Percentiles rank a stretch among this genome's conserved stretches.
Conservation (phyloP, 2,329 filamentous ascomycete species). For the Diaporthe sp. region DNA sequence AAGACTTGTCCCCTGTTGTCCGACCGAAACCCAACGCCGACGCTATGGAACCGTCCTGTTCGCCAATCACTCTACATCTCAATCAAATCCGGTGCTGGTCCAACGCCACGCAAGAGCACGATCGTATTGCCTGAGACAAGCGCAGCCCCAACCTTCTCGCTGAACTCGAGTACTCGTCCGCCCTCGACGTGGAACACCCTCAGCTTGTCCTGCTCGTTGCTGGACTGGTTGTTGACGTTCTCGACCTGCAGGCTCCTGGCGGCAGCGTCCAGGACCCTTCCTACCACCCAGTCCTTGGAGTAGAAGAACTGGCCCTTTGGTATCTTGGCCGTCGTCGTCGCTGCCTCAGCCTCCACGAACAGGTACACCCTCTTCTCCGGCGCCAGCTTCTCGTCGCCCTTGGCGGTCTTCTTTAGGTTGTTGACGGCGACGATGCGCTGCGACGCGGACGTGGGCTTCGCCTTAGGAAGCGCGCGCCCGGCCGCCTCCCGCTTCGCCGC, state of each 20-base stretch:
- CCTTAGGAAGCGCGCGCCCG: slow-evolving; percentile 71
- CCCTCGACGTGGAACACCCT: slow-evolving; percentile 95
- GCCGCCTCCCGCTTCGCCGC: slow-evolving; percentile 77
- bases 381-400: slow-evolving; percentile 87
- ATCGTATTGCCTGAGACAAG: slow-evolving; percentile 90
- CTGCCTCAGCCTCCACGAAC: slow-evolving; percentile 89
- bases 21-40: slow-evolving; percentile 30
- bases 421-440: slow-evolving; percentile 79
- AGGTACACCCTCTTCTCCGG: slow-evolving; percentile 90
- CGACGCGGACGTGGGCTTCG: slow-evolving; percentile 74
- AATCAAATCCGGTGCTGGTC: slow-evolving; percentile 82
- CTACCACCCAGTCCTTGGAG: slow-evolving; percentile 89
- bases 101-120: slow-evolving; percentile 88
- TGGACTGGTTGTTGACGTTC: slow-evolving; percentile 86
- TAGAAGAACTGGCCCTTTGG: slow-evolving; percentile 88
- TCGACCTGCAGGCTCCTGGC: slow-evolving; percentile 83
- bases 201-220: slow-evolving; percentile 82
- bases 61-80: slow-evolving; percentile 56
- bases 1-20: background rate
- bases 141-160: slow-evolving; percentile 82
- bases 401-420: slow-evolving; percentile 86
- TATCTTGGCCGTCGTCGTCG: slow-evolving; percentile 85
- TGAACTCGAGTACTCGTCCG: slow-evolving; percentile 87
- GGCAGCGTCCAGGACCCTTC: slow-evolving; percentile 83
- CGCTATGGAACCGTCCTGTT: slow-evolving; percentile 26